phyloP scores from a whole-genome alignment of 495 filamentous ascomycete species.

The Daldinia concentrica region DNA sequence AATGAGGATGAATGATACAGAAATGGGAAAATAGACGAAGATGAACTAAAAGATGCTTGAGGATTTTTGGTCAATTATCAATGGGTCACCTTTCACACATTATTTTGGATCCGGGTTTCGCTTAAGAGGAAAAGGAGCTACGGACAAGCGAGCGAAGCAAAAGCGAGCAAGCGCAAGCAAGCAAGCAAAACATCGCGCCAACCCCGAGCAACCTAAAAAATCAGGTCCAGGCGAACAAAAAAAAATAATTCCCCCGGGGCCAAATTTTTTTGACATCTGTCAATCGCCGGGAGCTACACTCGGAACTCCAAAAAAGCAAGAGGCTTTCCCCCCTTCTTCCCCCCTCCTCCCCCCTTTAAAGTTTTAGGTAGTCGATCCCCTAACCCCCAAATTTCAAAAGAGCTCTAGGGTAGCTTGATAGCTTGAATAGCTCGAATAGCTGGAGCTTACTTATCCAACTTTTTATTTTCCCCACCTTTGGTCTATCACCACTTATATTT shows the following conservation, averaged over 20 bases:
- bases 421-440: conserved; percentile 13
- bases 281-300: neutral
- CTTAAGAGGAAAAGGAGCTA: conserved; percentile 35
- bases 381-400: conserved; percentile 9
- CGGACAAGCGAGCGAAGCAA: conserved; percentile 41
- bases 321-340: too few species aligned
- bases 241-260: too few species aligned
- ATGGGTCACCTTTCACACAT: conserved; percentile 3
- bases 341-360: neutral
- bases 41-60: conserved; percentile 7
- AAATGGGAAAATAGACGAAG: neutral
- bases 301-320: conserved; percentile 26
- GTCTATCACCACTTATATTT: conserved; percentile 9
- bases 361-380: conserved; percentile 7
- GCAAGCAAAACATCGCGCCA: neutral
- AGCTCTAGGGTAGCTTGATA: neutral
- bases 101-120: conserved; percentile 36
- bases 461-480: conserved; percentile 1
- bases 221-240: conserved; percentile 1
- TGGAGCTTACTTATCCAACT: conserved; percentile 3
- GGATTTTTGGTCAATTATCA: conserved; percentile 36
- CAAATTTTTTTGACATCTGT: conserved; percentile 8
- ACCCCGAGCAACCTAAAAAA: neutral
- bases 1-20: neutral
- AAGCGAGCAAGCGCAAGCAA: conserved; percentile 24